phyloP scores from a whole-genome alignment of 108 stramenopile species.

The Bacterosira constricta region DNA sequence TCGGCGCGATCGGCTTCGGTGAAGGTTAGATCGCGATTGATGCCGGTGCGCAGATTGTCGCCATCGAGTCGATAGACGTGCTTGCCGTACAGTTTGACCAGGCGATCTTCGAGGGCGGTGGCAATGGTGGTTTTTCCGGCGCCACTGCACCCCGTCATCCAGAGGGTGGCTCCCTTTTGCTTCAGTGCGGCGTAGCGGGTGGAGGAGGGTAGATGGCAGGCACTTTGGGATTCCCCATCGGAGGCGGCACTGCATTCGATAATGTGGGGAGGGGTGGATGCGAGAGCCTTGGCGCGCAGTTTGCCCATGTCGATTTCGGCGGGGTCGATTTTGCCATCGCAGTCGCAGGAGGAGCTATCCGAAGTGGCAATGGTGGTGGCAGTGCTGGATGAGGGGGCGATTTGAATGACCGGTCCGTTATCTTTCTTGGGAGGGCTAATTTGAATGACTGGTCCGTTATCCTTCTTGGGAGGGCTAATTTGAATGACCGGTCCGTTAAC shows the following conservation, averaged over 20 bases:
- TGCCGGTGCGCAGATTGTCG: slow-evolving; percentile 94
- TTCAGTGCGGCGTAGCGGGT: slow-evolving; percentile 88
- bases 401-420: slow-evolving; percentile 7
- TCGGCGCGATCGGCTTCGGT: slow-evolving; percentile 95
- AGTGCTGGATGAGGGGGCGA: background rate
- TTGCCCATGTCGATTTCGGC: slow-evolving; percentile 67
- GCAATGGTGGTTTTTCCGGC: slow-evolving; percentile 98
- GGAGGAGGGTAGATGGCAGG: slow-evolving; percentile 90
- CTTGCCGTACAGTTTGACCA: slow-evolving; percentile 93
- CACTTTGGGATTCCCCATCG: slow-evolving; percentile 88
- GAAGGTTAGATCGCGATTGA: slow-evolving; percentile 97
- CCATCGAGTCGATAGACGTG: slow-evolving; percentile 98
- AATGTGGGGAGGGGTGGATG: slow-evolving; percentile 93
- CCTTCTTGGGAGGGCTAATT: slow-evolving; percentile 6
- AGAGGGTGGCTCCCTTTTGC: slow-evolving; percentile 98
- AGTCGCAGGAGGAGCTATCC: slow-evolving; percentile 35
- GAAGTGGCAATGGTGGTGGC: slow-evolving; percentile 13
- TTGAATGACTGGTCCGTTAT: slow-evolving; percentile 7
- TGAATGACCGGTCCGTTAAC: slow-evolving; percentile 7
- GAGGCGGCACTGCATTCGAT: slow-evolving; percentile 95
- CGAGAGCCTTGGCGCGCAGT: slow-evolving; percentile 78
- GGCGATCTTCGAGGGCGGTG: slow-evolving; percentile 93
- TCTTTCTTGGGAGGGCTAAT: slow-evolving; percentile 5
- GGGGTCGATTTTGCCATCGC: slow-evolving; percentile 33
- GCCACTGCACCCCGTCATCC: slow-evolving; percentile 98